Evolutionary conservation across 441 rosid species (phyloP), one percentile per base, ranked within the genome.

Genomic region (Pelargonium myrrhifolium): DNA sequence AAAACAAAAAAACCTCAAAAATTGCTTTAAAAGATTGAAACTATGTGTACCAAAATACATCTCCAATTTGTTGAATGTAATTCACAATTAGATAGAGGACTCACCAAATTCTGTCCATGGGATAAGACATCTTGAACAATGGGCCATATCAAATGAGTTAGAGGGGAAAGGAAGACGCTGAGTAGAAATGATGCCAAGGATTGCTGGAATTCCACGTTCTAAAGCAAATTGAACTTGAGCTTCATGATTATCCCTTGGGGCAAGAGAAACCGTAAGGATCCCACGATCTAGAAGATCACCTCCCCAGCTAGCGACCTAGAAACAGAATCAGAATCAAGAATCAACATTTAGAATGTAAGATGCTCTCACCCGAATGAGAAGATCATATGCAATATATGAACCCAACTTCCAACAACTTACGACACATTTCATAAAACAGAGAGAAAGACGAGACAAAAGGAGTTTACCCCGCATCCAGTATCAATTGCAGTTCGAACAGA

Each of bases 51-150:
- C 31, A 28, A 28, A 28, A 28, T 28, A 28, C 31, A 28, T 28
- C 31, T 31, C 6, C 37, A 31, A 31, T 31, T 31, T 31, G 37
- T 31, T 31, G 45, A 40, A 10, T 40, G 45, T 40, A 40, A 40
- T 40, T 40, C 0, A 8, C 45, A 40, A 40, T 40, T 10, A 3
- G 1, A 10, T 9, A 55, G n/a, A 18, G 37, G 43, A 68, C 51
- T 75, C 87, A 93, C 99, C 99, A 2, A 89, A 93, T 88, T 93
- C 99, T 35, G 97, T 89, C 99, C 99, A 93, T 12, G 99, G 97
- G 70, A 94, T 94, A 73, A 94, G 97, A 84, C 99, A 91, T 79
- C 99, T 86, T 21, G 99, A 94, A 87, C 99, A 94, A 81, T 94
- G 99, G 79, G 99, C 99, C 97, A 94, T 89, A 78, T 94, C 99